Base-by-base conservation (phyloP, 345 rosid species). In the Chamaenerion angustifolium region DNA sequence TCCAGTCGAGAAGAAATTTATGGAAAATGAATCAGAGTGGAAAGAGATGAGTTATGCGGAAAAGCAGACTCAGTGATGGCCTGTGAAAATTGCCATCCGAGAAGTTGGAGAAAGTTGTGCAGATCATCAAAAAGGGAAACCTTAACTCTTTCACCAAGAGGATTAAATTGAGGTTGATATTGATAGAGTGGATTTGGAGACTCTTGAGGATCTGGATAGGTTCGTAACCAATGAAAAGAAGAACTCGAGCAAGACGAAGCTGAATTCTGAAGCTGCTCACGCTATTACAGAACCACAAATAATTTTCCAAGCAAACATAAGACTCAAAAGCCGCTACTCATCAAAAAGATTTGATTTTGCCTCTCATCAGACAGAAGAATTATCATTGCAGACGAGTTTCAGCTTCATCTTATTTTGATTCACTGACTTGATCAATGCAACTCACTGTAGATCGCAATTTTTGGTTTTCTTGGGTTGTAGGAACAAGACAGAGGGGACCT, bases 111-210 rank as follows among this genome's bases (percentile, higher is more conserved):
- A 58, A 60, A 11, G 71, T 84, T 48, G 93, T 92, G 46, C 85
- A 80, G 70, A 92, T 87, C 58, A 84, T 92, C 56, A 92, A 71
- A 71, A 82, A 76, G 69, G 76, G 51, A 92, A 76, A 49, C 77
- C 82, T 18, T 78, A 69, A 16, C 80, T 87, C 42, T 69, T 68
- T 48, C 83, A 75, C 58, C 75, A 82, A 59, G 93, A 87, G 14
- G 93, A 84, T 68, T 96, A 87, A 72, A 78, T 92, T 68, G 98
- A 87, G 67, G 67, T 92, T 37, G 98, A 92, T 55, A 82, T 92
- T 51, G 96, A 84, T 50, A 69, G 67, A 66, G 79, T 92, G 58
- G 96, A 87, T 66, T 68, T 67, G 12, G 73, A 80, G 57, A 92
- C 95, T 10, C 85, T 87, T 56, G 87, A 93, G 98, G 95, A 92